Conservation (phyloP, 768 basidiomycete species). For the Neoboletus brunneissimus region DNA sequence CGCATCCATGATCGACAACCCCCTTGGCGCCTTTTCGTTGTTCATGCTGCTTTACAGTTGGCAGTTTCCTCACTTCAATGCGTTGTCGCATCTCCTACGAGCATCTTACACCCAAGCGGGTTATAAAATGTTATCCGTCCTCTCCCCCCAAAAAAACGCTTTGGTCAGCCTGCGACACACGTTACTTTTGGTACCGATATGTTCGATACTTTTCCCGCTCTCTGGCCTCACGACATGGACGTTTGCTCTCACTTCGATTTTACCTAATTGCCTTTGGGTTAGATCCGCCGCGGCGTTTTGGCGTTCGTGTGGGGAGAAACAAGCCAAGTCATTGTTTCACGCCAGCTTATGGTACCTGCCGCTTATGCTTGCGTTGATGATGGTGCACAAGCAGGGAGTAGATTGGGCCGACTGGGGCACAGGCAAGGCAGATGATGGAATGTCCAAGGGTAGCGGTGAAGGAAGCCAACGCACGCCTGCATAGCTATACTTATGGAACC, state of each 20-base stretch:
- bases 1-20: conserved; percentile 64
- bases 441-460: neutral
- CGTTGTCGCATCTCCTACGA: conserved; percentile 84
- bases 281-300: conserved; percentile 75
- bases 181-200: conserved; percentile 70
- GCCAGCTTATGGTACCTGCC: conserved; percentile 90
- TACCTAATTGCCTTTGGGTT: conserved; percentile 72
- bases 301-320: conserved; percentile 65
- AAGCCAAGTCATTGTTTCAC: conserved; percentile 76
- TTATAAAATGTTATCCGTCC: conserved; percentile 87
- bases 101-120: conserved; percentile 90
- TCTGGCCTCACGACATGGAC: conserved; percentile 91
- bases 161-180: conserved; percentile 85
- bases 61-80: conserved; percentile 99
- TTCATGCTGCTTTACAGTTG: conserved; percentile 89
- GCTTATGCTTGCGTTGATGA: conserved; percentile 85
- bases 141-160: conserved; percentile 75
- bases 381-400: conserved; percentile 88
- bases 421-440: neutral
- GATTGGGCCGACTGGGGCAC: conserved; percentile 64
- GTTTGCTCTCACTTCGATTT: conserved; percentile 73
- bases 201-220: conserved; percentile 77
- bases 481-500: neutral
- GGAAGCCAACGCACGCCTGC: neutral
- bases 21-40: conserved; percentile 75